phyloP scores from a whole-genome alignment of 257 asterid genomes.

The Verbena officinalis region DNA sequence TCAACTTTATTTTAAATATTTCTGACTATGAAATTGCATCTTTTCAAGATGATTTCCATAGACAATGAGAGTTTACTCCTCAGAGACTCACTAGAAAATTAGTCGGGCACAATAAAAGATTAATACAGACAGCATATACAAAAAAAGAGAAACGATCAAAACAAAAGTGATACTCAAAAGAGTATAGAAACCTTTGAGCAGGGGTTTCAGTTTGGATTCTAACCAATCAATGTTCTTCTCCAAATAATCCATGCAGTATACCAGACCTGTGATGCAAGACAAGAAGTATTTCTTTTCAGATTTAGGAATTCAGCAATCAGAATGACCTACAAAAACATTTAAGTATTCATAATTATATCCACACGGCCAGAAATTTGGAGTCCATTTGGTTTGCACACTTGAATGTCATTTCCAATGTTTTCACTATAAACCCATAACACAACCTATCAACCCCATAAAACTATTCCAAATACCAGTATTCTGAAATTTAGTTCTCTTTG shows the following conservation, averaged over 20 bases:
- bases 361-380: not conserved
- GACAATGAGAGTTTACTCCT: not conserved
- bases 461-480: not conserved
- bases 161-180: constrained; percentile 14
- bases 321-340: constrained; percentile 1
- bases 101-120: not conserved
- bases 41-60: no score
- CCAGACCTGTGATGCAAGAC: constrained; percentile 62
- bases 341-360: constrained; percentile 5
- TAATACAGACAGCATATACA: constrained; percentile 8
- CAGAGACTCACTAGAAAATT: not conserved
- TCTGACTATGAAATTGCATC: no score
- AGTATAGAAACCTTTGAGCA: constrained; percentile 68
- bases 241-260: constrained; percentile 96
- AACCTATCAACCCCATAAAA: not conserved
- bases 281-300: constrained; percentile 2
- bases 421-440: not conserved
- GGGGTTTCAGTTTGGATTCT: constrained; percentile 79
- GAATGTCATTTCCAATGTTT: not conserved
- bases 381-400: not conserved
- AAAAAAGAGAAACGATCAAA: constrained; percentile 19
- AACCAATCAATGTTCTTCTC: constrained; percentile 96
- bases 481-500: not conserved
- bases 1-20: no score
- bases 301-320: constrained; percentile 16